Evolutionary conservation across 805 yeast genomes (phyloP).

Genomic region (Metschnikowia vanudenii): DNA sequence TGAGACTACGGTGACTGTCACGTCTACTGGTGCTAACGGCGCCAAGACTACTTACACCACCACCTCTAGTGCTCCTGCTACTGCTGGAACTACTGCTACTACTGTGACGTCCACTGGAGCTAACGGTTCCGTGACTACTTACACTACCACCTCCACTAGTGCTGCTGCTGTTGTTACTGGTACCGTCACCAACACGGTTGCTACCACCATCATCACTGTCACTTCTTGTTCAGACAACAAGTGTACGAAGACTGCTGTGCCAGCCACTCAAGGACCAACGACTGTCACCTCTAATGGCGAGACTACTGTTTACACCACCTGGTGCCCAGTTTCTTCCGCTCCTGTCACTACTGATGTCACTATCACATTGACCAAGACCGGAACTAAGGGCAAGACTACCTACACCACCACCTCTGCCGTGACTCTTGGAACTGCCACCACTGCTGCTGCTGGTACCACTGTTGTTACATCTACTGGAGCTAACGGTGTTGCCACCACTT

Average conservation of each 20-base stretch:
- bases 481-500: conserved; percentile 18
- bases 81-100: too few species aligned
- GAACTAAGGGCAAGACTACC: too few species aligned
- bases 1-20: conserved; percentile 11
- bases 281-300: conserved; percentile 3
- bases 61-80: background rate
- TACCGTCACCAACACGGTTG: background rate
- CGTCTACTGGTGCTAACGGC: conserved; percentile 10
- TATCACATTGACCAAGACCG: conserved; percentile 15
- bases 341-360: background rate
- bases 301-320: conserved; percentile 27
- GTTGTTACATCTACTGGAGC: conserved; percentile 6
- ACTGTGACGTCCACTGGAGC: too few species aligned
- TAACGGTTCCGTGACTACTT: too few species aligned
- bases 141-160: background rate
- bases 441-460: conserved; percentile 2
- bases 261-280: conserved; percentile 7
- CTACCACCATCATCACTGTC: too few species aligned
- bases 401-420: background rate
- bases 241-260: conserved; percentile 11
- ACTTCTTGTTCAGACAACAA: conserved; percentile 1
- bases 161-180: too few species aligned
- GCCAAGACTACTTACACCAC: conserved; percentile 4
- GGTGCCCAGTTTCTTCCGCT: conserved; percentile 18
- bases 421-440: too few species aligned